Evolutionary conservation across 371 early-diverging fungal genomes (phyloP), one percentile per base, ranked within the genome.

Genomic region (Apophysomyces sp.): DNA sequence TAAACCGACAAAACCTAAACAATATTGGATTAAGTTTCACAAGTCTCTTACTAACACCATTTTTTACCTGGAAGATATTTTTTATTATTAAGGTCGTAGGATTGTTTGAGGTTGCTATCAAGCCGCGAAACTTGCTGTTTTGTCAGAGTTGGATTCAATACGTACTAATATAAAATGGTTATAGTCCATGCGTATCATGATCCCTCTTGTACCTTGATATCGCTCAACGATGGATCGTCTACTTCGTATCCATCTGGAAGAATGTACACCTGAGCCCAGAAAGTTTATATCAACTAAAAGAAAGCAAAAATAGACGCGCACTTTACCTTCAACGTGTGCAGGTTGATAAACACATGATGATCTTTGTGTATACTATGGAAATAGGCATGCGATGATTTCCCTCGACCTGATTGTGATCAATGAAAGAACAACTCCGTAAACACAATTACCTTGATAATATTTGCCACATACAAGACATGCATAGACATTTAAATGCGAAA

Each of bases 401-500:
- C 97, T 26, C 97, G 86, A 3, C 99, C 92, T 89, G 62, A 16
- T 13, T 41, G 54, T 49, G 59, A 59, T 31, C 11, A 52, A 31
- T 52, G 32, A n/a, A n/a, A n/a, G n/a, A n/a, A n/a, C n/a, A n/a
- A n/a, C n/a, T 40, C 21, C 15, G 8, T 26, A 30, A 28, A 32
- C 31, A 39, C 52, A n/a, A 11, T 53, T 68, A 90, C 92, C 97
- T 86, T 98, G 98, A 69, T 88, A 97, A 69, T 96, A 99, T 72
- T 94, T 96, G 51, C 98, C 98, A 63, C 98, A 99, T 1, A 96
- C 93, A 18, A 99, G 87, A 68, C 99, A 99, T 0, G 95, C 94
- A 69, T 99, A 99, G 1, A 98, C 94, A 65, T 99, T 99, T 65
- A 90, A 69, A 66, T 94, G 93, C 28, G 94, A 91, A 39, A 98